These are phyloP conservation scores for Kuraishia capsulata DNA, from an alignment of 805 yeast genomes.

Conservation along the genomic window DNA sequence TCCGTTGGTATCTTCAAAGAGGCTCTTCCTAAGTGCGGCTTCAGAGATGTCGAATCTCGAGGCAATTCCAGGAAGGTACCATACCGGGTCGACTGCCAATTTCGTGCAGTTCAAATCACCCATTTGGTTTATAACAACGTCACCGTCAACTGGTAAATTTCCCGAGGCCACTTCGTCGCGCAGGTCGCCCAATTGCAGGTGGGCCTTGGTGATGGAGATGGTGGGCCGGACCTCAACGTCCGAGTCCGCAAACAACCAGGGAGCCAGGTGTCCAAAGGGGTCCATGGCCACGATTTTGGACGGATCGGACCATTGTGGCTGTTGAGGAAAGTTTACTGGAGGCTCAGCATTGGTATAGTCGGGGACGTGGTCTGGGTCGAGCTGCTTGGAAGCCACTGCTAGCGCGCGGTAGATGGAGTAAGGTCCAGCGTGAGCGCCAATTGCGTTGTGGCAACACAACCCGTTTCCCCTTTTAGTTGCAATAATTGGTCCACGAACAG, in stretches of 20 bases:
- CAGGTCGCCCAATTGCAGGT: conserved; percentile 50
- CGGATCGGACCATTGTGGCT: conserved; percentile 44
- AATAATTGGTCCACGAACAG: conserved; percentile 47
- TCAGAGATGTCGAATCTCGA: conserved; percentile 51
- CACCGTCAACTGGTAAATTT: conserved; percentile 47
- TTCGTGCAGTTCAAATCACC: conserved; percentile 59
- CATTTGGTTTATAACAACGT: conserved; percentile 44
- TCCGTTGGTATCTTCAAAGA: conserved; percentile 64
- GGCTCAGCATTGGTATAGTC: conserved; percentile 60
- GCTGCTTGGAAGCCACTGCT: conserved; percentile 52
- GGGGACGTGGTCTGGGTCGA: conserved; percentile 41
- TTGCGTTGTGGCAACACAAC: conserved; percentile 44
- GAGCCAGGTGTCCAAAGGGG: conserved; percentile 60
- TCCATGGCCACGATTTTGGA: conserved; percentile 58
- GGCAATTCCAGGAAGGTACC: conserved; percentile 66
- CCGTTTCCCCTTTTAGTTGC: conserved; percentile 43
- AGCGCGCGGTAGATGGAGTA: conserved; percentile 58
- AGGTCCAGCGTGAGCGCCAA: conserved; percentile 60
- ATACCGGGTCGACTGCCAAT: conserved; percentile 62
- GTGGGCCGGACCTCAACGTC: conserved; percentile 55
- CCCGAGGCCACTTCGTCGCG: conserved; percentile 47
- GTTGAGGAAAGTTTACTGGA: conserved; percentile 44
- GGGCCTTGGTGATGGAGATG: conserved; percentile 59
- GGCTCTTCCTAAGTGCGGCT: conserved; percentile 43
- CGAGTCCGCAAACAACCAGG: conserved; percentile 45